Evolutionary conservation across 2,329 filamentous ascomycete genomes (phyloP).

Genomic region (Sarocladiaceae sp.): DNA sequence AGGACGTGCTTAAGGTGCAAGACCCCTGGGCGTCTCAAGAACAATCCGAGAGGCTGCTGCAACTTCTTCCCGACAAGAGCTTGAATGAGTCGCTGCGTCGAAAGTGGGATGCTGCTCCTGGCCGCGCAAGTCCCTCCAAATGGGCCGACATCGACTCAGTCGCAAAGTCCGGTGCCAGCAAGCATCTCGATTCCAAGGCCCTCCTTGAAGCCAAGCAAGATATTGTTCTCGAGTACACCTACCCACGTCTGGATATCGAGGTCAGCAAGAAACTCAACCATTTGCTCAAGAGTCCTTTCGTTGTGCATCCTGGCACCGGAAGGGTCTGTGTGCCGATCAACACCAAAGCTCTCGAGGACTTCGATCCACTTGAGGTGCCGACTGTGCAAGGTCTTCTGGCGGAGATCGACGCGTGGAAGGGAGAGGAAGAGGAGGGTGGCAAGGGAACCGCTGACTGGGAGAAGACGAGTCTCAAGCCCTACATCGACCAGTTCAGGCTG

Average conservation of each 20-base stretch:
- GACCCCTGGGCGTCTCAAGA: slow-evolving; percentile 75
- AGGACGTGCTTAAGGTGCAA: slow-evolving; percentile 76
- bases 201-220: slow-evolving; percentile 91
- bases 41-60: slow-evolving; percentile 71
- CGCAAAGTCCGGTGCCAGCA: slow-evolving; percentile 71
- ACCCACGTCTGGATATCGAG: slow-evolving; percentile 92
- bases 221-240: slow-evolving; percentile 95
- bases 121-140: slow-evolving; percentile 72
- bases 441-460: slow-evolving; percentile 76
- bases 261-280: slow-evolving; percentile 98
- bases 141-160: slow-evolving; percentile 92
- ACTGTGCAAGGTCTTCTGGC: slow-evolving; percentile 76
- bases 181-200: slow-evolving; percentile 65
- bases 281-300: slow-evolving; percentile 94
- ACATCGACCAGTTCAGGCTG: slow-evolving; percentile 80
- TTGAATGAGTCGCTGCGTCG: slow-evolving; percentile 76
- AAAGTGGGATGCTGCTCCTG: slow-evolving; percentile 86
- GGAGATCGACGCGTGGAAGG: slow-evolving; percentile 82
- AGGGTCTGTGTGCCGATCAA: slow-evolving; percentile 96
- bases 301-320: slow-evolving; percentile 91
- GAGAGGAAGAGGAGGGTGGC: slow-evolving; percentile 31
- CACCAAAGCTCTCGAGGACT: slow-evolving; percentile 64
- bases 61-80: slow-evolving; percentile 75
- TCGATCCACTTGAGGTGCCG: slow-evolving; percentile 85
- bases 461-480: slow-evolving; percentile 92